Conservation (phyloP, 164 flowering plant genomes). For the Vitis amurensis region DNA sequence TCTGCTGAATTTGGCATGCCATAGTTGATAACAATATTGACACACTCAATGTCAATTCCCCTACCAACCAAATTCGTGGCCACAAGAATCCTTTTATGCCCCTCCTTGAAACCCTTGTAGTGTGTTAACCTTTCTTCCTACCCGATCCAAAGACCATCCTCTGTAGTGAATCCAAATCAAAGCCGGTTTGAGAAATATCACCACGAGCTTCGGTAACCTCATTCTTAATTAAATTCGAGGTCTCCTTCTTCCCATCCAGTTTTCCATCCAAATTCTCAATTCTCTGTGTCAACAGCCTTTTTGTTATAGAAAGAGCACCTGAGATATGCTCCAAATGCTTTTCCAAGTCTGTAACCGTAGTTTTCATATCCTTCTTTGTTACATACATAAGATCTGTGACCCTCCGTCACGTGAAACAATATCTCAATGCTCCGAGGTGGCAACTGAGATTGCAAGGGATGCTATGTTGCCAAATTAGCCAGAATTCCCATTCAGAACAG, state of each 20-base stretch:
- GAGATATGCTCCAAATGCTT: slow-evolving; percentile 74
- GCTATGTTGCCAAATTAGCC: too few species aligned
- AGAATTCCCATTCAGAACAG: too few species aligned
- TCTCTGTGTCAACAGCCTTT: slow-evolving; percentile 82
- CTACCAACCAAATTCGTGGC: slow-evolving; percentile 98
- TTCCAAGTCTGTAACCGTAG: slow-evolving; percentile 83
- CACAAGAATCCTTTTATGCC: slow-evolving; percentile 89
- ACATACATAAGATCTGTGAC: slow-evolving; percentile 83
- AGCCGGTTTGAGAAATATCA: slow-evolving; percentile 48
- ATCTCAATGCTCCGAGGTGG: too few species aligned
- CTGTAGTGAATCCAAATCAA: slow-evolving; percentile 47
- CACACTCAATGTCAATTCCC: slow-evolving; percentile 95
- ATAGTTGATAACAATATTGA: slow-evolving; percentile 91
- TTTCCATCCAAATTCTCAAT: slow-evolving; percentile 80
- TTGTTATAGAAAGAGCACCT: slow-evolving; percentile 72
- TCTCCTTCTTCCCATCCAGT: slow-evolving; percentile 68
- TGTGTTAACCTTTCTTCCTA: slow-evolving; percentile 59
- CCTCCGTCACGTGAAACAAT: too few species aligned
- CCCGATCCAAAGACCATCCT: slow-evolving; percentile 58
- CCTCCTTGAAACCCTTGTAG: slow-evolving; percentile 94
- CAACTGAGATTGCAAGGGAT: too few species aligned
- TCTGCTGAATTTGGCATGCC: slow-evolving; percentile 99
- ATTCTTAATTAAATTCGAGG: slow-evolving; percentile 51
- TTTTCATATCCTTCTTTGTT: slow-evolving; percentile 76
- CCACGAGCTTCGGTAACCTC: slow-evolving; percentile 53